These are phyloP conservation scores for Venustampulla echinocandica DNA, from an alignment of 495 filamentous ascomycete genomes.

Conservation along the genomic window DNA sequence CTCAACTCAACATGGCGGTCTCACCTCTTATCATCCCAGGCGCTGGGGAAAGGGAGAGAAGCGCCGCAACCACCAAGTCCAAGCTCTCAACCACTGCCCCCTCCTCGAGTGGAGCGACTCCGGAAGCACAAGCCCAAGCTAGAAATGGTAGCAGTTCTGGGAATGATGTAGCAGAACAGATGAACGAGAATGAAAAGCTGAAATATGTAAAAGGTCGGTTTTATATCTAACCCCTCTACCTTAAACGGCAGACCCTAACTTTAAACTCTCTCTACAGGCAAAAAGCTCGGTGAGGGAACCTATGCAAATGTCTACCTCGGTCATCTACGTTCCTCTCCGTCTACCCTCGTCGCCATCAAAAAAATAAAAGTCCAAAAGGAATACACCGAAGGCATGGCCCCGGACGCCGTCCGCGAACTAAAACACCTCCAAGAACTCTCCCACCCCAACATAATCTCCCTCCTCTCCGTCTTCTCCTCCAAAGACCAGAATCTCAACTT, in stretches of 20 bases:
- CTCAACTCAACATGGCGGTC: conserved; percentile 15
- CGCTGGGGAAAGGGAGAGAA: conserved; percentile 7
- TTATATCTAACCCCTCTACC: conserved; percentile 1
- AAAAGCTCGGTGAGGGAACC: conserved; percentile 90
- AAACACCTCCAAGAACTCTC: conserved; percentile 91
- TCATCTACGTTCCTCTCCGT: conserved; percentile 58
- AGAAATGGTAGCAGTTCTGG: conserved; percentile 11
- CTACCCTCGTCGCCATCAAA: conserved; percentile 80
- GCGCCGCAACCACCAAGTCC: conserved; percentile 1
- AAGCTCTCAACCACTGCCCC: conserved; percentile 11
- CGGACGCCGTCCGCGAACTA: conserved; percentile 92
- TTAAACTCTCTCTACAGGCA: too few relatives aligned
- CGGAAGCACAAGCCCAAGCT: conserved; percentile 6
- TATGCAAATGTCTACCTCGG: conserved; percentile 94
- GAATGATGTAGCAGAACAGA: conserved; percentile 67
- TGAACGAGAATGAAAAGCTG: conserved; percentile 77
- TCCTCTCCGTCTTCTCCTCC: conserved; percentile 84
- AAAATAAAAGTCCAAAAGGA: conserved; percentile 94
- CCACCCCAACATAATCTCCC: conserved; percentile 89
- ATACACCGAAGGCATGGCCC: conserved; percentile 71
- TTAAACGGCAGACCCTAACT: too few relatives aligned
- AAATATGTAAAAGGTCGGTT: conserved; percentile 78
- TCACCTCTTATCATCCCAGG: conserved; percentile 21
- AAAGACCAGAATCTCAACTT: conserved; percentile 92
- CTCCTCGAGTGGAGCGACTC: conserved; percentile 6